Evolutionary conservation across 495 filamentous ascomycete genomes (phyloP).

Genomic region (Aspergillus haitiensis): DNA sequence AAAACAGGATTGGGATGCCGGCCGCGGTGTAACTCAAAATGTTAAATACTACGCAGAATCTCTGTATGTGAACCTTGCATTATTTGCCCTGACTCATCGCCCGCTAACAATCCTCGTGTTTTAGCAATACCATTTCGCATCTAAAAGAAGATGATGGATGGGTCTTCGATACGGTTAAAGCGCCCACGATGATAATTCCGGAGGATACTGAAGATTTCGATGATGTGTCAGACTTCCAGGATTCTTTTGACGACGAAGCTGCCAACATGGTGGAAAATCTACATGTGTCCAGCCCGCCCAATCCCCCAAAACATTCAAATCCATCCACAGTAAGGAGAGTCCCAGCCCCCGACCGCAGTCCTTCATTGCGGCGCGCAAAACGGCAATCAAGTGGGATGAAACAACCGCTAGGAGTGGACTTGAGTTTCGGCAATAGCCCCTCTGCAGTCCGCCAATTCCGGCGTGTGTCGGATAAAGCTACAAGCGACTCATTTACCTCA

Average conservation of each 20-base stretch:
- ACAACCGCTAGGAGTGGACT: slow-evolving; percentile 76
- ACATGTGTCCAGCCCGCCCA: slow-evolving; percentile 39
- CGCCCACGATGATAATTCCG: slow-evolving; percentile 48
- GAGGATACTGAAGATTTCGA: slow-evolving; percentile 40
- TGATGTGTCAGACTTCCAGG: slow-evolving; percentile 32
- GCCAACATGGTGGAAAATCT: slow-evolving; percentile 44
- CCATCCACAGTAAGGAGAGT: slow-evolving; percentile 55
- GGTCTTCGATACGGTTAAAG: slow-evolving; percentile 97
- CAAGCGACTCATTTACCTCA: slow-evolving; percentile 33
- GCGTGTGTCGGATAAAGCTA: slow-evolving; percentile 72
- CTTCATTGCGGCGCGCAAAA: slow-evolving; percentile 48
- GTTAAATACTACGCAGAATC: slow-evolving; percentile 90
- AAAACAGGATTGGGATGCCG: slow-evolving; percentile 74
- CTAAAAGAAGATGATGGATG: slow-evolving; percentile 78
- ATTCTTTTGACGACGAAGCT: slow-evolving; percentile 33
- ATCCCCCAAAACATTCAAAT: slow-evolving; percentile 40
- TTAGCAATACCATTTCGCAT: slow-evolving; percentile 58
- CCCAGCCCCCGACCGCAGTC: slow-evolving; percentile 48
- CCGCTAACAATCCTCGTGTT: slow-evolving; percentile 20
- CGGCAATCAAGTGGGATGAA: slow-evolving; percentile 60
- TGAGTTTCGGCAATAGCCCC: slow-evolving; percentile 85
- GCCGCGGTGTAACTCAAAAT: slow-evolving; percentile 58
- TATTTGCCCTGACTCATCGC: neutral
- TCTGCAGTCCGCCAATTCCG: slow-evolving; percentile 90
- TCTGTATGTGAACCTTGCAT: slow-evolving; percentile 48